Evolutionary conservation across 1,139 yeast species (phyloP).

Genomic region (Diutina catenulata): DNA sequence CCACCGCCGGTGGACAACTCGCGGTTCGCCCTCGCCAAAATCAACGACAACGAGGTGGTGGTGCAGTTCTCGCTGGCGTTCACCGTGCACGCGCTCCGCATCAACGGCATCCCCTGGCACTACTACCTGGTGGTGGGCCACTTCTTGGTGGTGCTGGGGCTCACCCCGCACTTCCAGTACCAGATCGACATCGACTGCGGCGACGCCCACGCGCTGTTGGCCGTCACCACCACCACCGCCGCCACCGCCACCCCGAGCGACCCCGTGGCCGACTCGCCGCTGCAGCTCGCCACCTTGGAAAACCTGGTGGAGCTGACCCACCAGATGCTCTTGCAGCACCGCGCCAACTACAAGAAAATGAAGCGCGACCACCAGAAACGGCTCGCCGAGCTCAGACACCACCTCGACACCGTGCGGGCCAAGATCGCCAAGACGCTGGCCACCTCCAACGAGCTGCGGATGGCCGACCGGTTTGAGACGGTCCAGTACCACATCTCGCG

Average conservation of each 20-base stretch:
- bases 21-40: no score
- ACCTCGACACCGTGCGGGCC: neutral
- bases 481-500: slow-evolving; percentile 30
- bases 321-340: neutral
- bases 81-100: neutral
- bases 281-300: slow-evolving; percentile 1
- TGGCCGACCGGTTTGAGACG: slow-evolving; percentile 29
- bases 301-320: slow-evolving; percentile 1
- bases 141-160: neutral
- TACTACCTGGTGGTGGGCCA: neutral
- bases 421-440: slow-evolving; percentile 1
- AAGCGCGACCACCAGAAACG: slow-evolving; percentile 76
- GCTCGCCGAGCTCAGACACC: slow-evolving; percentile 11
- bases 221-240: neutral
- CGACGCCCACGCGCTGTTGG: neutral
- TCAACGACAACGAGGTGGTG: neutral
- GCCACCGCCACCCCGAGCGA: neutral
- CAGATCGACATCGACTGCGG: neutral
- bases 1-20: no score
- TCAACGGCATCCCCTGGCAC: slow-evolving; percentile 5
- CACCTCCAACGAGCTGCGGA: slow-evolving; percentile 17
- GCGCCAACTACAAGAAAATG: neutral
- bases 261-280: neutral
- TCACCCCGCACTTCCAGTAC: slow-evolving; percentile 3
- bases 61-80: neutral